Conservation (phyloP, 176 grass and related monocot genomes). For the Hordeum marinum region DNA sequence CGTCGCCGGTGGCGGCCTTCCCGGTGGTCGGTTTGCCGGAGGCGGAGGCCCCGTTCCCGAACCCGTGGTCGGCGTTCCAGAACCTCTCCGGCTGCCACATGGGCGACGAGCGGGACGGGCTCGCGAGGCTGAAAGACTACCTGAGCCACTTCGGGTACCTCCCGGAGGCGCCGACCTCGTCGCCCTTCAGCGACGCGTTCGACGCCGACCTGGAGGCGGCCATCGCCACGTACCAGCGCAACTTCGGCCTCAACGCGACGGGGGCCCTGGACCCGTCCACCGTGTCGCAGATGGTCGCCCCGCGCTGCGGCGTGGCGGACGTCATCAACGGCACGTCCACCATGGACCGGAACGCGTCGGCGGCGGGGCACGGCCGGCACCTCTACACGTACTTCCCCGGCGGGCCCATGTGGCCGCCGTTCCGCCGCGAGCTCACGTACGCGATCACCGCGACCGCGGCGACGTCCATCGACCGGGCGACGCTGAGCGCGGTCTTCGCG, state of each 20-base stretch:
- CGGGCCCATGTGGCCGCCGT: conserved; percentile 57
- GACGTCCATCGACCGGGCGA: conserved; percentile 50
- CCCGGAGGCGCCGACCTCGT: conserved; percentile 24
- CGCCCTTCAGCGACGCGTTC: conserved; percentile 58
- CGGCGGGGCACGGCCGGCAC: conserved; percentile 34
- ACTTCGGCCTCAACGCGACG: conserved; percentile 66
- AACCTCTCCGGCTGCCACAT: conserved; percentile 81
- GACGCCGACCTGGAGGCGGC: conserved; percentile 52
- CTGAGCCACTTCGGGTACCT: conserved; percentile 83
- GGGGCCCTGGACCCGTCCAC: conserved; percentile 63
- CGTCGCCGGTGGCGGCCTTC: conserved; percentile 17
- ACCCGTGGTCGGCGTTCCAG: conserved; percentile 81
- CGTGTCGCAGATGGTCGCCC: conserved; percentile 54
- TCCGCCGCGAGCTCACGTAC: conserved; percentile 48
- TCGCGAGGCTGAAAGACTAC: conserved; percentile 70
- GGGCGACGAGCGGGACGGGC: conserved; percentile 54
- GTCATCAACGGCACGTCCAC: conserved; percentile 63
- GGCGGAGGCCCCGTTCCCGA: conserved; percentile 21
- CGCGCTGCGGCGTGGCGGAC: conserved; percentile 90
- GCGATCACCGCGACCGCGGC: conserved; percentile 53
- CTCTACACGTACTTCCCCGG: conserved; percentile 81
- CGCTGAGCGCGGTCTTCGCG: conserved; percentile 53
- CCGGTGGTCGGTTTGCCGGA: conserved; percentile 1
- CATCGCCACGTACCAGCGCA: conserved; percentile 67
- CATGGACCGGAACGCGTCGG: conserved; percentile 29